Percentiles rank a stretch among this genome's conserved stretches.
Evolutionary conservation across 805 yeast genomes (phyloP).

Genomic region (Metschnikowia corniflorae): DNA sequence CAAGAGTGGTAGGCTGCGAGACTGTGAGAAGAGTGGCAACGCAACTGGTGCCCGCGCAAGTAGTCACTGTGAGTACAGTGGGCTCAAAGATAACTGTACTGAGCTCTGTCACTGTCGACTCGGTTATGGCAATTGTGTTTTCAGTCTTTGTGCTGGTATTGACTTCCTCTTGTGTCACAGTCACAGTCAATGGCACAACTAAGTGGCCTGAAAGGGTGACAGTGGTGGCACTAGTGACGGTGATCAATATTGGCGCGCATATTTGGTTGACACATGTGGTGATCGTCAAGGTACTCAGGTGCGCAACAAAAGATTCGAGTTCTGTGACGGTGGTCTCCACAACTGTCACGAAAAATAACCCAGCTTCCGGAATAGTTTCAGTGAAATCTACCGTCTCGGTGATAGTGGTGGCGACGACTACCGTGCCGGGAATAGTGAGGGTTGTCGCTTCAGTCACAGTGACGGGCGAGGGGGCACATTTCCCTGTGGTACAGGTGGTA

Average conservation of each 20-base stretch:
- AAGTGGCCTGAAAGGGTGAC: constrained; percentile 30
- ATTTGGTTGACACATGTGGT: constrained; percentile 28
- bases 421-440: constrained; percentile 31
- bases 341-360: neutral
- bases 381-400: constrained; percentile 2
- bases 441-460: constrained; percentile 32
- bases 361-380: constrained; percentile 9
- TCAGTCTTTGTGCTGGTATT: neutral
- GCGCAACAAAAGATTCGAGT: constrained; percentile 36
- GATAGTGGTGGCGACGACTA: constrained; percentile 24
- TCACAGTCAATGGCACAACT: constrained; percentile 21
- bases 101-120: constrained; percentile 31
- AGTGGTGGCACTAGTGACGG: constrained; percentile 29
- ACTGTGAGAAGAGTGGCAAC: constrained; percentile 26
- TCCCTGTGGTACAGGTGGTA: constrained; percentile 28
- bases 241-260: constrained; percentile 24
- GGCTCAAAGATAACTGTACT: constrained; percentile 37
- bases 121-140: neutral
- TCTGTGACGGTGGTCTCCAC: constrained; percentile 24
- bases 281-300: constrained; percentile 28
- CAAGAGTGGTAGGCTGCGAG: constrained; percentile 29
- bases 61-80: constrained; percentile 32
- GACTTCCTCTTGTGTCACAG: constrained; percentile 3
- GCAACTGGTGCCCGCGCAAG: constrained; percentile 27
- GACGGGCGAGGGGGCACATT: constrained; percentile 24